Evolutionary conservation across 1,139 yeast species (phyloP).

Genomic region (Blastobotrys capitulatus): DNA sequence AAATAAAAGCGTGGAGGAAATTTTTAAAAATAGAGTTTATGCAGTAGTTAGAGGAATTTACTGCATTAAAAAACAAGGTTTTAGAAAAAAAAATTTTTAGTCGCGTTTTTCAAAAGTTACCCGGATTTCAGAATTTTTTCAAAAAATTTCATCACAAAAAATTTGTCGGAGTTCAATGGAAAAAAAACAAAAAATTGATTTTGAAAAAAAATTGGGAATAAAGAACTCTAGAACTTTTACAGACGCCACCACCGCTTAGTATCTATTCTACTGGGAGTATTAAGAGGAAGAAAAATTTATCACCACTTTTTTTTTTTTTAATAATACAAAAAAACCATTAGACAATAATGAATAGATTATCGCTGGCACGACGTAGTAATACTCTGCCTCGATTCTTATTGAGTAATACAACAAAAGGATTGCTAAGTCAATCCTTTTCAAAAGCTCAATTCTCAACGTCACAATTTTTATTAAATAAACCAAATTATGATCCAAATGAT

Average conservation of each 20-base stretch:
- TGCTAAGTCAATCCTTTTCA: neutral
- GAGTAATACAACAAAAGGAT: neutral
- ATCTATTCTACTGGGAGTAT: too few relatives aligned
- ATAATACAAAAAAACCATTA: neutral
- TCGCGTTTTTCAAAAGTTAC: neutral
- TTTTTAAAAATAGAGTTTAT: too few relatives aligned
- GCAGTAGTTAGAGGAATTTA: too few relatives aligned
- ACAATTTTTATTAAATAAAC: neutral
- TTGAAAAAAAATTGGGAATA: too few relatives aligned
- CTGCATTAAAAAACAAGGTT: too few relatives aligned
- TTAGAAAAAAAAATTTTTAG: neutral
- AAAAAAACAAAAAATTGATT: too few relatives aligned
- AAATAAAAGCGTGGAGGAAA: too few relatives aligned
- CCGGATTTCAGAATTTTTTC: too few relatives aligned
- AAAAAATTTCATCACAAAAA: too few relatives aligned
- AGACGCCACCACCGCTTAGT: too few relatives aligned
- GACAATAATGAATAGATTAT: constrained; percentile 1
- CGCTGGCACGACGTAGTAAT: constrained; percentile 4
- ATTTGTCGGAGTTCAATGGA: neutral
- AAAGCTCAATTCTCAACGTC: neutral
- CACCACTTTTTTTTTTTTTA: neutral
- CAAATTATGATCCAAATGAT: neutral
- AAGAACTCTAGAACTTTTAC: too few relatives aligned
- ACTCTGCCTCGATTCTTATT: neutral
- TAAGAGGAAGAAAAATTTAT: neutral